A percentile compares a stretch with the other conserved stretches of the same genome.
phyloP scores from a whole-genome alignment of 495 filamentous ascomycete species.

The Elasticomyces elasticus region DNA sequence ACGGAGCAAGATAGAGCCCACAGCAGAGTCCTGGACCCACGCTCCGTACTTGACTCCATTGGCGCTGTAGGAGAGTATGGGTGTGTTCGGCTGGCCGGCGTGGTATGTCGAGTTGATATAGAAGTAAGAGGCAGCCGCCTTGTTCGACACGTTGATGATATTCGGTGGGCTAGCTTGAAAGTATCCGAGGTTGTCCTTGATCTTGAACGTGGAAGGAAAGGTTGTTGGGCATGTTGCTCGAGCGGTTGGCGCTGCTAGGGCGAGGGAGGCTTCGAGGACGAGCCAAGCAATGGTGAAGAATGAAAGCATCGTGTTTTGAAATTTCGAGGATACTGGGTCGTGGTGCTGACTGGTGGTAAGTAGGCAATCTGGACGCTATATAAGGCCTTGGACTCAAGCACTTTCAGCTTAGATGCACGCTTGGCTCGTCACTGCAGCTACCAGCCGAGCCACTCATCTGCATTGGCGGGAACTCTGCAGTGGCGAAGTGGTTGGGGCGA shows the following conservation, averaged over 20 bases:
- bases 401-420: too few relatives aligned
- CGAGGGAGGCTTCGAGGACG: background rate
- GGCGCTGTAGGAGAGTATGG: background rate
- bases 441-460: too few relatives aligned
- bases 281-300: background rate
- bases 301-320: background rate
- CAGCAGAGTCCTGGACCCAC: background rate
- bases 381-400: too few relatives aligned
- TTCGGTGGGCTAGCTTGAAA: background rate
- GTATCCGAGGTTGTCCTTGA: background rate
- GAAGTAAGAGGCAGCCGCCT: slow-evolving; percentile 1
- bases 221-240: background rate
- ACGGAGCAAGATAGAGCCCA: background rate
- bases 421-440: too few relatives aligned
- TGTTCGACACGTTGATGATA: background rate
- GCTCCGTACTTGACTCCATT: background rate
- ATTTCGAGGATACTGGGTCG: too few relatives aligned
- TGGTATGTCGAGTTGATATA: slow-evolving; percentile 3
- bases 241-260: background rate
- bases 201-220: background rate
- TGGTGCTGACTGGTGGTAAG: background rate
- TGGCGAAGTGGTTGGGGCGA: too few relatives aligned
- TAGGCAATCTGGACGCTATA: too few relatives aligned
- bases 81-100: background rate
- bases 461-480: too few relatives aligned